A percentile compares a stretch with the other conserved stretches of the same genome.
These are phyloP conservation scores for Suillus weaverae DNA, from an alignment of 768 basidiomycete genomes.

Conservation along the genomic window DNA sequence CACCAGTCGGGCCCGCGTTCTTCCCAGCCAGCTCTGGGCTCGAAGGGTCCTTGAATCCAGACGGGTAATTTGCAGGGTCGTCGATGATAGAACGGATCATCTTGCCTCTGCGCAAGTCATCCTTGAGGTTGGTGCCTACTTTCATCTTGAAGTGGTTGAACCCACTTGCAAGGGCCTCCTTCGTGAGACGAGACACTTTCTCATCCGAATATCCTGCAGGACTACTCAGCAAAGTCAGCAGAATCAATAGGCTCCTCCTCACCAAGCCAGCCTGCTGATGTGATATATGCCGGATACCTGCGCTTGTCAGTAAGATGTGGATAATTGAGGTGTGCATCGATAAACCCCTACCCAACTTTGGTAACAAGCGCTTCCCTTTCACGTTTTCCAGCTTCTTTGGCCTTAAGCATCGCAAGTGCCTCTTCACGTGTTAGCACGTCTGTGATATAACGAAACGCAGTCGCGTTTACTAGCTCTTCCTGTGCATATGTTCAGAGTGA, in stretches of 20 bases:
- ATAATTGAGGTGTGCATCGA: not conserved
- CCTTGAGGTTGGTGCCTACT: slow-evolving; percentile 80
- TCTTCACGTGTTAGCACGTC: slow-evolving; percentile 92
- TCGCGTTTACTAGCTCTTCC: slow-evolving; percentile 78
- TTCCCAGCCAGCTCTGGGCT: slow-evolving; percentile 72
- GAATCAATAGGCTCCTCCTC: slow-evolving; percentile 10
- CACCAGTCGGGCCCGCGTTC: slow-evolving; percentile 92
- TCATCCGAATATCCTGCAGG: slow-evolving; percentile 82
- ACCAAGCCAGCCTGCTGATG: slow-evolving; percentile 91
- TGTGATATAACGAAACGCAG: slow-evolving; percentile 87
- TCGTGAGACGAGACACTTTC: slow-evolving; percentile 83
- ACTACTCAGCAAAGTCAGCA: slow-evolving; percentile 14
- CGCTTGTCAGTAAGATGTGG: not conserved
- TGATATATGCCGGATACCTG: slow-evolving; percentile 93
- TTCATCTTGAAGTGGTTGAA: slow-evolving; percentile 99
- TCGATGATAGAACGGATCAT: slow-evolving; percentile 96
- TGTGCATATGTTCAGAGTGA: slow-evolving; percentile 24
- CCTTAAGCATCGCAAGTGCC: slow-evolving; percentile 79
- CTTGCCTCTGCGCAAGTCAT: slow-evolving; percentile 83
- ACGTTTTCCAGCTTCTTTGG: slow-evolving; percentile 72
- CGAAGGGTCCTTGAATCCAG: slow-evolving; percentile 54
- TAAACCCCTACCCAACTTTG: slow-evolving; percentile 53
- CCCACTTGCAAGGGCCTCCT: slow-evolving; percentile 79
- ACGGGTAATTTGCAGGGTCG: slow-evolving; percentile 79
- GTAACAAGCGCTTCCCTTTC: slow-evolving; percentile 76